Evolutionary conservation across 2,329 filamentous ascomycete species (phyloP).

Genomic region (Arthrobotrys musiformis): DNA sequence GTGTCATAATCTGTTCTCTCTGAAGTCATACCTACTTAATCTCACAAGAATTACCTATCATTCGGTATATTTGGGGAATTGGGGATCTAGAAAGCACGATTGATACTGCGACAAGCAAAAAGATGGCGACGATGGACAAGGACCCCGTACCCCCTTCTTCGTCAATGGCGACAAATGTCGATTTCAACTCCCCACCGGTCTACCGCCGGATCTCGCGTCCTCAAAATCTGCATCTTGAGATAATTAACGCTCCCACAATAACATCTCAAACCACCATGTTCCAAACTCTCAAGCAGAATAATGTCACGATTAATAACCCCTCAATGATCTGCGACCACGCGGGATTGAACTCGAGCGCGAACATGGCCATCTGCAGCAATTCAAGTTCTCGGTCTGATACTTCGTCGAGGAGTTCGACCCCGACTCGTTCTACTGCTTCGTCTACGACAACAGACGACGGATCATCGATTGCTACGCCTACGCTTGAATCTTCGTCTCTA

Average conservation of each 20-base stretch:
- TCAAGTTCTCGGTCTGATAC: constrained; percentile 34
- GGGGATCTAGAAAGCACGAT: neutral
- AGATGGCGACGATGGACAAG: neutral
- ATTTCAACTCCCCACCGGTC: neutral
- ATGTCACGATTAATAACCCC: neutral
- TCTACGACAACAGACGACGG: constrained; percentile 32
- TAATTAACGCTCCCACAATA: neutral
- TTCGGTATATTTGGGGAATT: neutral
- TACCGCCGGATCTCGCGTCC: constrained; percentile 37
- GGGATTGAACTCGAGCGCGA: neutral
- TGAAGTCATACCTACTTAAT: too few species aligned
- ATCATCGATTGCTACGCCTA: constrained; percentile 46
- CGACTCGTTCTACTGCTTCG: constrained; percentile 39
- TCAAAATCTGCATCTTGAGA: constrained; percentile 47
- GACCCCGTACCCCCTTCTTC: neutral
- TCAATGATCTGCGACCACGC: constrained; percentile 18
- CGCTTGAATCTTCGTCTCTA: constrained; percentile 24
- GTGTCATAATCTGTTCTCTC: neutral
- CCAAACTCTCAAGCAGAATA: neutral
- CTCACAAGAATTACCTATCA: too few species aligned
- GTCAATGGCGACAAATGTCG: neutral
- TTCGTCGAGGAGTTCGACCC: constrained; percentile 44
- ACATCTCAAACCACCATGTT: neutral
- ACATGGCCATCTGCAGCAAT: neutral
- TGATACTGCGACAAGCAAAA: neutral